Percentiles rank a stretch among this genome's conserved stretches.
Conservation (phyloP, 164 flowering plant species). For the Magnolia sinica region DNA sequence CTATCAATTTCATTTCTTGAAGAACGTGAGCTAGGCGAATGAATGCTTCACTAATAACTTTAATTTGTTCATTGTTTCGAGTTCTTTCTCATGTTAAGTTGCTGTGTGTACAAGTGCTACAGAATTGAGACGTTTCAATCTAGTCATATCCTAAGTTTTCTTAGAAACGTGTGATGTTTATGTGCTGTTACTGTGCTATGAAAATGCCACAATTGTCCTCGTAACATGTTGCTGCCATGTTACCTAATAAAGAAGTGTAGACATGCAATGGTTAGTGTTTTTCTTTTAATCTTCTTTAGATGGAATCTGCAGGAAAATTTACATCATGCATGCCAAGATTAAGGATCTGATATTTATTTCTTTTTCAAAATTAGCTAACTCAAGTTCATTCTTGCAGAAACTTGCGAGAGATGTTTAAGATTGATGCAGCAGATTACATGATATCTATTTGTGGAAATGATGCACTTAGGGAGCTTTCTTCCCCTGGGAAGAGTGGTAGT, state of each 20-base stretch:
- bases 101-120: no score
- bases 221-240: not conserved
- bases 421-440: constrained; percentile 99
- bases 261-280: not conserved
- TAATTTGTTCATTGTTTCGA: no score
- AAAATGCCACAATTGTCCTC: not conserved
- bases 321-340: not conserved
- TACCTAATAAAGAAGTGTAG: not conserved
- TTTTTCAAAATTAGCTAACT: not conserved
- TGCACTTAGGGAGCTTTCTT: constrained; percentile 92
- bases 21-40: no score
- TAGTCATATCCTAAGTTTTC: not conserved
- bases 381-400: constrained; percentile 36
- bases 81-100: no score
- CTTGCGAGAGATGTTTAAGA: constrained; percentile 93
- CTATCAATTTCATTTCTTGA: no score
- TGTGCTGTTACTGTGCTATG: not conserved
- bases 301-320: not conserved
- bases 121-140: not conserved
- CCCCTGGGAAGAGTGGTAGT: constrained; percentile 99
- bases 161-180: not conserved
- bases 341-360: not conserved
- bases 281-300: not conserved
- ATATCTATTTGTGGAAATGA: constrained; percentile 98
- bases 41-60: no score